Conservation (phyloP, 75 land plant species). For the Sequoiadendron giganteum region DNA sequence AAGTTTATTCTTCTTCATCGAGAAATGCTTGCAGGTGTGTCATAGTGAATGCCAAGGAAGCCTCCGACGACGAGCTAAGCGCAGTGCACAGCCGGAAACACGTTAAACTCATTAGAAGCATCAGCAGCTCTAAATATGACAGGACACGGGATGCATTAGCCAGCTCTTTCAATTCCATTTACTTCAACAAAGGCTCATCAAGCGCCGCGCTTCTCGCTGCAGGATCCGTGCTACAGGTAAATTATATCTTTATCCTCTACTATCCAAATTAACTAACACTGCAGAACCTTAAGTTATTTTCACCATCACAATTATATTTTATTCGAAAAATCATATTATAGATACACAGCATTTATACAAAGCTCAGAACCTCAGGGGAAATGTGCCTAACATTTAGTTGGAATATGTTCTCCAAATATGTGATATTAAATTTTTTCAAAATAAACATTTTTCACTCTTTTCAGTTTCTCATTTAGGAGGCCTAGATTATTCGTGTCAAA, state of each 20-base stretch:
- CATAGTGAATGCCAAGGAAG: constrained; percentile 55
- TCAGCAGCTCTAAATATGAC: constrained; percentile 53
- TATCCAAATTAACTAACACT: neutral
- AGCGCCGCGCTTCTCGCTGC: constrained; percentile 86
- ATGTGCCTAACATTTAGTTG: neutral
- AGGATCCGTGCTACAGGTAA: constrained; percentile 83
- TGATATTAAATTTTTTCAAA: neutral
- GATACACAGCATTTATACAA: neutral
- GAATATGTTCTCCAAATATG: neutral
- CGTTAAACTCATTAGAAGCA: constrained; percentile 45
- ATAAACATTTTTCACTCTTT: neutral
- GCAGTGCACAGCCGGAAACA: constrained; percentile 63
- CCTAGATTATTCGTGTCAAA: too few relatives aligned
- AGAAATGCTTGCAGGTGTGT: constrained; percentile 53
- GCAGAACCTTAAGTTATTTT: neutral
- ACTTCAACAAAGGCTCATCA: constrained; percentile 79
- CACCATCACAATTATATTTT: neutral
- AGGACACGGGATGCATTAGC: constrained; percentile 38
- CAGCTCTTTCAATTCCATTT: constrained; percentile 68
- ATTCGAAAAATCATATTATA: neutral
- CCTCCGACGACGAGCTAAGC: constrained; percentile 44
- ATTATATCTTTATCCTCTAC: neutral
- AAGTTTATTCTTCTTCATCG: neutral
- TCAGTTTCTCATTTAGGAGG: neutral
- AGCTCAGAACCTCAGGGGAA: neutral